Evolutionary conservation across 2,329 filamentous ascomycete genomes (phyloP).

Genomic region (Trichoderma harzianum): DNA sequence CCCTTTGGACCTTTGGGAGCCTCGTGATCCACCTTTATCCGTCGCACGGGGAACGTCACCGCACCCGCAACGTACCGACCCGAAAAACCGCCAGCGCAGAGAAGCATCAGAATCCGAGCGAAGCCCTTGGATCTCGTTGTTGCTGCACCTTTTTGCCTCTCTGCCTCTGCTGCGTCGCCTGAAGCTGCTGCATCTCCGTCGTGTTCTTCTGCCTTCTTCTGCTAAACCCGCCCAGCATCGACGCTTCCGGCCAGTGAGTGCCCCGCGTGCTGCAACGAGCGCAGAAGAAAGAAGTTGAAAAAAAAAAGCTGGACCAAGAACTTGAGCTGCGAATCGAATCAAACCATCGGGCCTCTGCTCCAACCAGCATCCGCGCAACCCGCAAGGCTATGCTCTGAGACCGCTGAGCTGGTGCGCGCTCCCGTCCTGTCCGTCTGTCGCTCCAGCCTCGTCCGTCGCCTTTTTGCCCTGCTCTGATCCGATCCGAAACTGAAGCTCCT

Average conservation of each 20-base stretch:
- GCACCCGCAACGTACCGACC: constrained; percentile 17
- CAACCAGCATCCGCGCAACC: not conserved
- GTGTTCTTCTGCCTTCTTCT: not conserved
- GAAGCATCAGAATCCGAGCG: not conserved
- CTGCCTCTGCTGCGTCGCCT: not conserved
- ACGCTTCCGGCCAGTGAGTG: not conserved
- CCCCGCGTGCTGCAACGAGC: not conserved
- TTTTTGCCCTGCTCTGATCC: not conserved
- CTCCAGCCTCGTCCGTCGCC: not conserved
- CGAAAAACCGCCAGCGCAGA: constrained; percentile 10
- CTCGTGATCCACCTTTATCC: constrained; percentile 21
- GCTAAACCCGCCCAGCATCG: not conserved
- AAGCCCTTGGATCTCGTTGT: not conserved
- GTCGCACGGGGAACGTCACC: constrained; percentile 12
- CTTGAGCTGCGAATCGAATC: not conserved
- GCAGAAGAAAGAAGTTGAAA: not conserved
- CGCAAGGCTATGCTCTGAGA: constrained; percentile 22
- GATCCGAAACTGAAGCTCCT: not conserved
- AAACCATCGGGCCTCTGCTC: not conserved
- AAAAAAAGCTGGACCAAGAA: not conserved
- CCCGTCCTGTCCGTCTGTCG: not conserved
- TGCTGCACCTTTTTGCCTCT: too few species aligned
- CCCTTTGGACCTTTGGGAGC: not conserved
- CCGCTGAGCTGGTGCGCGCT: constrained; percentile 17
- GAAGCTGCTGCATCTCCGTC: not conserved